Evolutionary conservation across 345 rosid species (phyloP), one percentile per base, ranked within the genome.

Genomic region (Lumnitzera racemosa): DNA sequence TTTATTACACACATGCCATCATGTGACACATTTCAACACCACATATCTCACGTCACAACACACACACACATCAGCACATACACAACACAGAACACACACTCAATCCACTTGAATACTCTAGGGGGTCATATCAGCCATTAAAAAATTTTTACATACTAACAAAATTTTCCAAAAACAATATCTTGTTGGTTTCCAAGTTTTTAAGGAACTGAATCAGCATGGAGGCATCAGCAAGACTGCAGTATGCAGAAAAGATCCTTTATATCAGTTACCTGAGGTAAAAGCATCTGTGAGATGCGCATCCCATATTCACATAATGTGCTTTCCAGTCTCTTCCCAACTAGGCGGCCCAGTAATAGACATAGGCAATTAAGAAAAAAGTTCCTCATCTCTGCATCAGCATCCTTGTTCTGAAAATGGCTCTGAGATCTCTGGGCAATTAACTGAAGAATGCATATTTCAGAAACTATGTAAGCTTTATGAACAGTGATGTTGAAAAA

Each of bases 281-380:
- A 70, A 71, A 89, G 90, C 60, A 75, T 61, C 49, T 62, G 80
- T 25, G 88, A 78, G 52, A 86, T 83, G 80, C 78, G 87, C 63
- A 64, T 65, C 66, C 98, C 88, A 66, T 78, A 83, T 56, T 82
- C 92, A 24, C 78, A 79, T 58, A 84, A 27, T 24, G 64, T 66
- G 55, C 62, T 75, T 74, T 86, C 87, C 51, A 89, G 71, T 67
- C 77, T 86, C 75, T 79, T 86, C 59, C 83, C 70, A 59, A 82
- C 86, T 64, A 86, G 71, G 50, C 95, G 95, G 51, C 98, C 96
- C 78, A 91, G 76, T 25, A 91, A 72, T 66, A 91, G 98, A 81
- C 98, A 91, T 62, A 91, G 66, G 74, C 96, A 86, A 67, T 75
- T 85, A 48, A 89, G 66, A 78, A 91, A 91, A 80, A 91, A 89